phyloP scores from a whole-genome alignment of 345 rosid species.

The Hirschfeldia incana region DNA sequence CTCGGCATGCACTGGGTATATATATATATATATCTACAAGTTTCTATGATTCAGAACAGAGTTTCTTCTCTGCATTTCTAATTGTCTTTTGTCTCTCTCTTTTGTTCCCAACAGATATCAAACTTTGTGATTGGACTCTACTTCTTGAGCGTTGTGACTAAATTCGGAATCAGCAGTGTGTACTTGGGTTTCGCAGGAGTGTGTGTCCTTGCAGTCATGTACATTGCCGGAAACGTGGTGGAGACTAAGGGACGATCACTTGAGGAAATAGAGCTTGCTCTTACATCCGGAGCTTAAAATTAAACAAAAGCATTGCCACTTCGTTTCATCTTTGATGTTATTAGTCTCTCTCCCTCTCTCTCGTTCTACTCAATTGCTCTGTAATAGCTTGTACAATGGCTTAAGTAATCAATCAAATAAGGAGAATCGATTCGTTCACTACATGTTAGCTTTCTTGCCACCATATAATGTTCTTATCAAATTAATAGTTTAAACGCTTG shows the following conservation, averaged over 20 bases:
- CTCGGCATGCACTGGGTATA: constrained; percentile 97
- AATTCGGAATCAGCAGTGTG: constrained; percentile 89
- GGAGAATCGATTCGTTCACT: constrained; percentile 7
- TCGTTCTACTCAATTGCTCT: neutral
- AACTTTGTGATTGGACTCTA: constrained; percentile 90
- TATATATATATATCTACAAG: constrained; percentile 42
- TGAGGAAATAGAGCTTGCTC: constrained; percentile 93
- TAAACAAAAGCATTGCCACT: neutral
- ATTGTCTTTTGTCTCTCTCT: neutral
- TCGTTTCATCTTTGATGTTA: constrained; percentile 20
- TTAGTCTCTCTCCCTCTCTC: constrained; percentile 8
- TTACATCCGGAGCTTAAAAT: constrained; percentile 47
- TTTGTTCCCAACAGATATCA: constrained; percentile 58
- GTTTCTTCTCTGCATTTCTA: constrained; percentile 1
- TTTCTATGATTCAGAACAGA: neutral
- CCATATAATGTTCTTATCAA: neutral
- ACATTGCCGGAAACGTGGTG: constrained; percentile 76
- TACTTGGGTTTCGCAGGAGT: constrained; percentile 79
- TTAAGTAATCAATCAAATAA: constrained; percentile 11
- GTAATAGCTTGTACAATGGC: constrained; percentile 28
- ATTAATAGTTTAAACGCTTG: no score
- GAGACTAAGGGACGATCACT: constrained; percentile 96
- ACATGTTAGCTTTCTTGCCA: constrained; percentile 83
- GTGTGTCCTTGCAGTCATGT: constrained; percentile 79
- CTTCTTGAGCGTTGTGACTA: constrained; percentile 88